Conservation (phyloP, 164 flowering plant genomes). For the Warburgia ugandensis region DNA sequence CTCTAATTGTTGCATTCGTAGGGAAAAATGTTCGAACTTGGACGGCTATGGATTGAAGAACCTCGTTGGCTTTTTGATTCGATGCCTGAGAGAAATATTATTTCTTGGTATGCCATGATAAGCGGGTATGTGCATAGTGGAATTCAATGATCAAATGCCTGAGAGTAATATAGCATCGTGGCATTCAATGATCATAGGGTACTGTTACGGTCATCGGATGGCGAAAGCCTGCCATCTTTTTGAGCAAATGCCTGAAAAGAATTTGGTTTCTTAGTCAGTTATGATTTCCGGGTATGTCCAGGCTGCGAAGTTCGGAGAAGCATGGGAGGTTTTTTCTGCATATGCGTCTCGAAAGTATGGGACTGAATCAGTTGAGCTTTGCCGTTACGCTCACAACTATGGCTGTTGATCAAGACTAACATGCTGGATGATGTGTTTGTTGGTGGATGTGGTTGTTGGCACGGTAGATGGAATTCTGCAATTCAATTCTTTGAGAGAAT, state of each 20-base stretch:
- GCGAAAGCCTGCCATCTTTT: slow-evolving; percentile 27
- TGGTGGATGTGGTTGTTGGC: slow-evolving; percentile 34
- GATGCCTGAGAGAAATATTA: slow-evolving; percentile 34
- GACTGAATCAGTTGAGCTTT: slow-evolving; percentile 27
- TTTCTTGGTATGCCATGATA: slow-evolving; percentile 43
- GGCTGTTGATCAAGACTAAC: slow-evolving; percentile 27
- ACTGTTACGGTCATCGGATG: slow-evolving; percentile 21
- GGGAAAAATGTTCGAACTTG: slow-evolving; percentile 31
- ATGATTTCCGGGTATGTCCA: slow-evolving; percentile 36
- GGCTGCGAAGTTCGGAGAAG: slow-evolving; percentile 15
- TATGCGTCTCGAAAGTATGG: slow-evolving; percentile 17
- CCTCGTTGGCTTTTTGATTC: slow-evolving; percentile 26
- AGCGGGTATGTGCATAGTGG: slow-evolving; percentile 33
- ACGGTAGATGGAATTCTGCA: slow-evolving; percentile 23
- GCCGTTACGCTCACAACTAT: slow-evolving; percentile 22
- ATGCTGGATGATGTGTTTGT: too few relatives aligned
- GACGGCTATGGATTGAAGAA: slow-evolving; percentile 24
- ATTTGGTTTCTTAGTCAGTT: slow-evolving; percentile 29
- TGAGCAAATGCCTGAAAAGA: slow-evolving; percentile 23
- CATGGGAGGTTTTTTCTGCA: slow-evolving; percentile 23
- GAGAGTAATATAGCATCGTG: slow-evolving; percentile 27
- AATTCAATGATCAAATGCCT: slow-evolving; percentile 32
- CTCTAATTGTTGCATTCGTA: slow-evolving; percentile 17
- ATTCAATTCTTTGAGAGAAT: slow-evolving; percentile 25
- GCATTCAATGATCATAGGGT: slow-evolving; percentile 35